phyloP scores from a whole-genome alignment of 495 filamentous ascomycete genomes.

The Penicillium riverlandense region DNA sequence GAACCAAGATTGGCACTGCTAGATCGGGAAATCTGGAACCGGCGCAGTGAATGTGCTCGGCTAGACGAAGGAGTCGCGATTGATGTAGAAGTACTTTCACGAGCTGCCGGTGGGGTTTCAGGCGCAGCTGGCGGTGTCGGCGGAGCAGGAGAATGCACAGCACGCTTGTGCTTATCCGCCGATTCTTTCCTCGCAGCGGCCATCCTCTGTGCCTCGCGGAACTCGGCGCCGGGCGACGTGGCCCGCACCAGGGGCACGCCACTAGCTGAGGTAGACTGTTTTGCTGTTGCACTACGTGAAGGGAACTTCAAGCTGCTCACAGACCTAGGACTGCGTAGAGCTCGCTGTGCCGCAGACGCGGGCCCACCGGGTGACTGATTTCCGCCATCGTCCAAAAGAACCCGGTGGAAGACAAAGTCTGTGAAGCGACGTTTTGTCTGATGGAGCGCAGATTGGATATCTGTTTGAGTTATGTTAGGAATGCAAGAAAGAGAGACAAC shows the following conservation, averaged over 20 bases:
- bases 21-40: constrained; percentile 37
- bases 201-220: constrained; percentile 30
- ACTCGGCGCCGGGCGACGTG: constrained; percentile 39
- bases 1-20: constrained; percentile 17
- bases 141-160: constrained; percentile 15
- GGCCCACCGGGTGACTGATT: constrained; percentile 10
- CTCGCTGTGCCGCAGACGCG: constrained; percentile 13
- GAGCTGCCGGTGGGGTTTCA: neutral
- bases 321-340: constrained; percentile 31
- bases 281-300: constrained; percentile 3
- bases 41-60: constrained; percentile 22
- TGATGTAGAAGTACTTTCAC: neutral
- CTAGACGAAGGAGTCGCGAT: constrained; percentile 7
- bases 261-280: constrained; percentile 3
- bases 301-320: constrained; percentile 32
- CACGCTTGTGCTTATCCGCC: constrained; percentile 21
- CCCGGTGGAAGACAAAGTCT: constrained; percentile 41
- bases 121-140: neutral
- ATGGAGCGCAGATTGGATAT: constrained; percentile 39
- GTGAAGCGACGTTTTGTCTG: constrained; percentile 45
- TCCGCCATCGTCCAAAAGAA: constrained; percentile 18
- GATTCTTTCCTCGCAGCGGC: constrained; percentile 23
- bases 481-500: constrained; percentile 1
- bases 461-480: constrained; percentile 15
- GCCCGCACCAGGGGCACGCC: constrained; percentile 34